phyloP scores from a whole-genome alignment of 1,284 basidiomycete species.

The Pyrrhoderma noxium region DNA sequence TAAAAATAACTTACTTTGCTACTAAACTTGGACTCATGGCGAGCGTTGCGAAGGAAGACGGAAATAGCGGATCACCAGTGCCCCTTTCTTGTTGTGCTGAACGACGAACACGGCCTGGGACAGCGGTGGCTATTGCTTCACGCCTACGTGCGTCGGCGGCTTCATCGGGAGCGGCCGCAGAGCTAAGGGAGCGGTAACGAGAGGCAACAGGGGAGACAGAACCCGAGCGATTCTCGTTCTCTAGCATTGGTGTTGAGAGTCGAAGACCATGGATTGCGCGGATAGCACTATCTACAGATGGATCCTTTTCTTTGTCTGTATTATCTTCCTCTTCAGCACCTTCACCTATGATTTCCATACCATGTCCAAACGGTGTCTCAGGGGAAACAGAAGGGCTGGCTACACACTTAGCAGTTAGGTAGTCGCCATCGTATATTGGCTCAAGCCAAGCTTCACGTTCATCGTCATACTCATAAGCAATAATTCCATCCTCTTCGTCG shows the following conservation, averaged over 20 bases:
- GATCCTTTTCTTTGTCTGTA: constrained; percentile 19
- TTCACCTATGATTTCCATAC: constrained; percentile 26
- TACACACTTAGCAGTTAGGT: constrained; percentile 16
- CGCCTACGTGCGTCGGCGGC: constrained; percentile 7
- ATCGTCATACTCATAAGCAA: constrained; percentile 11
- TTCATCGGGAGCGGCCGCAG: constrained; percentile 10
- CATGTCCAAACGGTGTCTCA: constrained; percentile 1
- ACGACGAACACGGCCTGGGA: constrained; percentile 22
- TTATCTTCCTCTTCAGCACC: constrained; percentile 20
- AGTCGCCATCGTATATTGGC: constrained; percentile 20
- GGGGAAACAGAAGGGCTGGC: constrained; percentile 14
- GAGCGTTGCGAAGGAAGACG: constrained; percentile 22
- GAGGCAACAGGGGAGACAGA: constrained; percentile 7
- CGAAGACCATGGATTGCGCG: constrained; percentile 15
- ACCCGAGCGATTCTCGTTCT: constrained; percentile 14
- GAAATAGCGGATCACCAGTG: constrained; percentile 26
- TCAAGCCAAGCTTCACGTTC: constrained; percentile 19
- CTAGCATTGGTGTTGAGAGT: constrained; percentile 19
- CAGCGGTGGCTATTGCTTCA: constrained; percentile 19
- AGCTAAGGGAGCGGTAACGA: constrained; percentile 11
- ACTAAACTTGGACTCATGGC: constrained; percentile 18
- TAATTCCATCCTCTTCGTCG: constrained; percentile 16
- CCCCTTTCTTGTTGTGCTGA: constrained; percentile 23
- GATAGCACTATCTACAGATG: constrained; percentile 1
- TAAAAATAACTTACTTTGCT: constrained; percentile 15